Percentiles rank a stretch among this genome's conserved stretches.
Conservation (phyloP, 1,284 basidiomycete species). For the Ceraceosorus guamensis region DNA sequence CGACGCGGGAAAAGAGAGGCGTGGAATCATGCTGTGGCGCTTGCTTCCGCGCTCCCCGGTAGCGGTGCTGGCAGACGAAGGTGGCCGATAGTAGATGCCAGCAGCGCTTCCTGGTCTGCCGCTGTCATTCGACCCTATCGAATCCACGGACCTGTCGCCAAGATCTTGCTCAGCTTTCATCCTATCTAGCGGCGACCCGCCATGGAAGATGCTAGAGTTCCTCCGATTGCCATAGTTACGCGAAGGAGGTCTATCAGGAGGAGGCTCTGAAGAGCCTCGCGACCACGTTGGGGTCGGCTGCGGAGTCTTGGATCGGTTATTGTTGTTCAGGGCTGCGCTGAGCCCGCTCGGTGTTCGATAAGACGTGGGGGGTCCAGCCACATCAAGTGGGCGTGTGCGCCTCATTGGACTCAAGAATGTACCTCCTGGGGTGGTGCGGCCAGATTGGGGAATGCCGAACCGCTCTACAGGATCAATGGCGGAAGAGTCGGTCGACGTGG, state of each 20-base stretch:
- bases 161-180: background rate
- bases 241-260: background rate
- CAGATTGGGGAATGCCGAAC: background rate
- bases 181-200: too few species aligned
- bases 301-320: slow-evolving; percentile 5
- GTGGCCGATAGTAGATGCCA: slow-evolving; percentile 33
- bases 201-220: too few species aligned
- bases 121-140: background rate
- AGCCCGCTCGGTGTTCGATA: too few species aligned
- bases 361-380: too few species aligned
- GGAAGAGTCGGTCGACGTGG: too few species aligned
- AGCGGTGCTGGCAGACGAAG: slow-evolving; percentile 21
- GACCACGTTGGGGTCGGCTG: slow-evolving; percentile 4
- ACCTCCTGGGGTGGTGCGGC: background rate
- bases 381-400: too few species aligned
- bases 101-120: slow-evolving; percentile 19
- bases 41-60: slow-evolving; percentile 18
- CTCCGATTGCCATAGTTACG: too few species aligned
- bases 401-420: background rate
- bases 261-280: background rate
- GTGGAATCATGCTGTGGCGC: slow-evolving; percentile 28
- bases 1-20: slow-evolving; percentile 14
- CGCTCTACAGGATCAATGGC: too few species aligned
- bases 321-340: too few species aligned
- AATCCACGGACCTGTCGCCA: background rate